Evolutionary conservation across 73 alveolate species (phyloP), one percentile per base, ranked within the genome.

Genomic region (Urostyla sp.): DNA sequence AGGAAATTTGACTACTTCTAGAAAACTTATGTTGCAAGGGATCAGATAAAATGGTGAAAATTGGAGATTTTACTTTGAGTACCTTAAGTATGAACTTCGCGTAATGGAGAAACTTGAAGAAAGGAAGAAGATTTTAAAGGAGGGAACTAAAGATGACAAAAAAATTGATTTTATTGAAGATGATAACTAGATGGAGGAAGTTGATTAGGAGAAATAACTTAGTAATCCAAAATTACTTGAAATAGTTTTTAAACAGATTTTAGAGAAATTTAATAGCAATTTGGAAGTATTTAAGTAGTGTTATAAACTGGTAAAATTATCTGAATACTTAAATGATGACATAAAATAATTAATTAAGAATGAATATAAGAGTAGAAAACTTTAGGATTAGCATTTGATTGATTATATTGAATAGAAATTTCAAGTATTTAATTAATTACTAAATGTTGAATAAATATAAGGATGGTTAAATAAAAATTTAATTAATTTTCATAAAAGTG

Each of bases 11-110:
- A 44, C 52, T 27, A 38, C 81, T 18, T 38, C 80, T 31, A 67
- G 91, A 69, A 81, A 81, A 38, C 50, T 81, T 31, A 67, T 81
- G 79, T 80, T 81, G 15, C 80, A 81, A 53, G 85, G 80, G 0
- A 81, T 81, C 20, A 67, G 91, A 54, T 52, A 60, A 27, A 81
- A 81, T 40, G 74, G 80, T 13, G 63, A 69, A 20, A 67, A 27
- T 13, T n/a, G 61, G 11, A 16, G 16, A 28, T 67, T 81, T 37
- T 69, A 60, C 34, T 36, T 52, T 1, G 91, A 81, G 58, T 81
- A 81, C 80, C 40, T 81, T 31, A 67, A 53, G 34, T 81, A 45
- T 30, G 91, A 81, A 31, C 56, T 81, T 24, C 49, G 80, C 37
- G 59, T 69, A 34, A 44, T 46, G 38, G 78, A 67, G 80, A 81